Evolutionary conservation across 1,284 basidiomycete species (phyloP).

Genomic region (Tremellales sp.): DNA sequence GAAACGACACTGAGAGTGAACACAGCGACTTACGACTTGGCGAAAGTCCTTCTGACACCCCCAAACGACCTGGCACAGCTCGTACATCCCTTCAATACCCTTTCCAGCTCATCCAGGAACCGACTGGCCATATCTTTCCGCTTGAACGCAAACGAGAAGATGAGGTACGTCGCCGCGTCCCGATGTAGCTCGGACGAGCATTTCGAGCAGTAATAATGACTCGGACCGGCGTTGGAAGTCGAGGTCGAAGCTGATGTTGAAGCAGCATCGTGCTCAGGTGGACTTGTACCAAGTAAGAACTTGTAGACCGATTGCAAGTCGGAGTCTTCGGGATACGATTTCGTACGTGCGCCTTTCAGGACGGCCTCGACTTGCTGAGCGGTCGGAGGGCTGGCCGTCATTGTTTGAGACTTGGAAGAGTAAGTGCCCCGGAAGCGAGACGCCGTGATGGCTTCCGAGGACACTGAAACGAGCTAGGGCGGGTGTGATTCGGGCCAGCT

Average conservation of each 20-base stretch:
- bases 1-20: background rate
- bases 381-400: slow-evolving; percentile 5
- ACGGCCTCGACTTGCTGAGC: slow-evolving; percentile 32
- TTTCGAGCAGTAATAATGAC: slow-evolving; percentile 42
- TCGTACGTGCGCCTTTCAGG: slow-evolving; percentile 20
- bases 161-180: slow-evolving; percentile 65
- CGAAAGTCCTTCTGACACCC: slow-evolving; percentile 59
- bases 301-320: slow-evolving; percentile 57
- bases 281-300: too few relatives aligned
- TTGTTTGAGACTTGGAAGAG: too few relatives aligned
- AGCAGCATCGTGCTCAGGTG: slow-evolving; percentile 4
- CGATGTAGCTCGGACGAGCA: slow-evolving; percentile 18
- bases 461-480: too few relatives aligned
- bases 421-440: too few relatives aligned
- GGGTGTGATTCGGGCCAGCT: too few relatives aligned
- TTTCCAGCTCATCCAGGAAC: slow-evolving; percentile 61
- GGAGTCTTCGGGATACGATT: slow-evolving; percentile 47
- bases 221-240: background rate
- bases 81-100: slow-evolving; percentile 60
- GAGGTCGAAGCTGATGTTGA: slow-evolving; percentile 10
- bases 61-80: slow-evolving; percentile 65
- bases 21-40: slow-evolving; percentile 61
- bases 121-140: slow-evolving; percentile 55
- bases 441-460: too few relatives aligned
- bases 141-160: slow-evolving; percentile 73